A percentile compares a stretch with the other conserved stretches of the same genome.
phyloP scores from a whole-genome alignment of 2,329 filamentous ascomycete species.

The Aspergillus sp. region DNA sequence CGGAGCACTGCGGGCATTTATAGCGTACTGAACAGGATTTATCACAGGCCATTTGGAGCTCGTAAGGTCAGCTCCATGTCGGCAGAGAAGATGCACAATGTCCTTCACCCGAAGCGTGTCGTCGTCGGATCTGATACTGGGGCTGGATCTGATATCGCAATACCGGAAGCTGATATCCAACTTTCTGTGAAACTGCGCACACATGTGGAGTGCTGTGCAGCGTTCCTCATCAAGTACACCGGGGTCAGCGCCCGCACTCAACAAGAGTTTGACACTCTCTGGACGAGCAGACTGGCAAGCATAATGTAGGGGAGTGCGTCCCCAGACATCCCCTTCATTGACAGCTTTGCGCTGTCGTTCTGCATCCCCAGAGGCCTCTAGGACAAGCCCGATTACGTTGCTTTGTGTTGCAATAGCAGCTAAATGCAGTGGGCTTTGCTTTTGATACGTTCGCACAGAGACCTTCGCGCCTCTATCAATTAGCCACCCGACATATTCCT shows the following conservation, averaged over 20 bases:
- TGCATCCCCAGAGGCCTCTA: not conserved
- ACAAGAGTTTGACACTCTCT: constrained; percentile 7
- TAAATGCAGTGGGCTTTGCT: not conserved
- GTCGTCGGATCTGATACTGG: not conserved
- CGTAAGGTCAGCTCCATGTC: not conserved
- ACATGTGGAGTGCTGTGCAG: too few relatives aligned
- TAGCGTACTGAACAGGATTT: not conserved
- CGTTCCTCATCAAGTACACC: too few relatives aligned
- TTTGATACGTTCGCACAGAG: not conserved
- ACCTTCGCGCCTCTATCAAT: not conserved
- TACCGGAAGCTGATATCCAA: too few relatives aligned
- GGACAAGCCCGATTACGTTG: not conserved
- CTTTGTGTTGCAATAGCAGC: not conserved
- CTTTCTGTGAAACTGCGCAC: too few relatives aligned
- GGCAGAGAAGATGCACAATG: not conserved
- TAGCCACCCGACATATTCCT: not conserved
- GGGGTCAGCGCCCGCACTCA: constrained; percentile 13
- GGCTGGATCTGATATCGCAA: too few relatives aligned
- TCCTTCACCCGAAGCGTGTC: not conserved
- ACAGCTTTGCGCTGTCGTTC: not conserved
- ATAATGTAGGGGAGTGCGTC: not conserved
- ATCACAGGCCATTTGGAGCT: not conserved
- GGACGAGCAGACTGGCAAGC: not conserved
- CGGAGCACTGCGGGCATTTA: not conserved
- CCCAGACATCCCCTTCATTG: not conserved